A percentile compares a stretch with the other conserved stretches of the same genome.
Evolutionary conservation across 2,329 filamentous ascomycete genomes (phyloP).

Genomic region (Scedosporium boydii): DNA sequence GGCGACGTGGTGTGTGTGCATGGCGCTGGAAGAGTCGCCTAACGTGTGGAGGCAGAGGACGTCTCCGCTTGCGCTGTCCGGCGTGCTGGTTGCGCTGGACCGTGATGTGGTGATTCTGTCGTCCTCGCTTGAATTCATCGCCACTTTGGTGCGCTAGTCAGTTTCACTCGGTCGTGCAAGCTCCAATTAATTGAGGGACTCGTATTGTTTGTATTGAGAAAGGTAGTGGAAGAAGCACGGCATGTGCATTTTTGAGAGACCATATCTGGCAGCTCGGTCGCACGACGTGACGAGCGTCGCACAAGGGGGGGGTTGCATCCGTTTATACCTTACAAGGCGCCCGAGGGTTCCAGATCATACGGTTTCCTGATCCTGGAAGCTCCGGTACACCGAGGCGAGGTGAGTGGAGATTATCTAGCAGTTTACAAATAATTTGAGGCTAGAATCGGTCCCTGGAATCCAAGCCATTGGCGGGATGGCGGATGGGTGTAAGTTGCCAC

Average conservation of each 20-base stretch:
- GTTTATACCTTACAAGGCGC: neutral
- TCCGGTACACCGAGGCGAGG: neutral
- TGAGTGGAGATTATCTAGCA: neutral
- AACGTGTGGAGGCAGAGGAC: neutral
- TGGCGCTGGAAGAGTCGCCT: neutral
- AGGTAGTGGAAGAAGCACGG: too few relatives aligned
- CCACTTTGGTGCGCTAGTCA: neutral
- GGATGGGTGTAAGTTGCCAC: neutral
- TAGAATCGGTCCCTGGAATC: neutral
- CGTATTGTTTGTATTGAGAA: too few relatives aligned
- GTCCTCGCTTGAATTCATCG: neutral
- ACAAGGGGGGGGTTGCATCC: neutral
- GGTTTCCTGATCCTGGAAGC: neutral
- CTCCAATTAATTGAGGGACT: too few relatives aligned
- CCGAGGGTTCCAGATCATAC: neutral
- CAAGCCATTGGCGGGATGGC: neutral
- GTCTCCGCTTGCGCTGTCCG: neutral
- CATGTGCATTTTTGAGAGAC: too few relatives aligned
- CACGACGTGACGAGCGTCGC: neutral
- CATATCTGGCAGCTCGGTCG: neutral
- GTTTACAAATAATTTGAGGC: too few relatives aligned
- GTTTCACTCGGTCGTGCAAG: neutral
- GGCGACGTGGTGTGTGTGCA: neutral
- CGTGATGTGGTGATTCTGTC: neutral
- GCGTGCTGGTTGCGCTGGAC: neutral